These are phyloP conservation scores for Fusarium metavorans DNA, from an alignment of 2,329 filamentous ascomycete genomes.

Conservation along the genomic window DNA sequence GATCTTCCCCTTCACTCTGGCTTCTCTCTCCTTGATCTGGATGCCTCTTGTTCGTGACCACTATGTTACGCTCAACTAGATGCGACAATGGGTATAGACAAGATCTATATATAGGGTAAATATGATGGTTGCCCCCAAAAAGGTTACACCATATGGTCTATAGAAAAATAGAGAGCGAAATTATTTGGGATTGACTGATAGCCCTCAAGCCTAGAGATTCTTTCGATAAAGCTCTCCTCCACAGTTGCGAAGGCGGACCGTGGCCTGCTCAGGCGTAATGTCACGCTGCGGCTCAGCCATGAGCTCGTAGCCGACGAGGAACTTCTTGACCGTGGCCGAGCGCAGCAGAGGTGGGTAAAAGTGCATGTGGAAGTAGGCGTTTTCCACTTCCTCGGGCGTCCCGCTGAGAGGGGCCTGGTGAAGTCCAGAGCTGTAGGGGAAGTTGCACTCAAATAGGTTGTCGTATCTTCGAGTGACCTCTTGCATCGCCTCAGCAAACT, in stretches of 20 bases:
- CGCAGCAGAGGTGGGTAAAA: constrained; percentile 95
- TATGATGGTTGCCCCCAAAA: neutral
- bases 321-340: constrained; percentile 94
- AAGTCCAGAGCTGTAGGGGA: constrained; percentile 96
- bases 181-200: constrained; percentile 1
- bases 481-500: constrained; percentile 85
- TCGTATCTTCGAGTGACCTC: constrained; percentile 94
- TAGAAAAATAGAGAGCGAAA: constrained; percentile 26
- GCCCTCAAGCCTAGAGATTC: constrained; percentile 42
- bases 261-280: constrained; percentile 96
- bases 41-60: constrained; percentile 75
- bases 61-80: constrained; percentile 68
- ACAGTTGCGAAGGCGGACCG: constrained; percentile 79
- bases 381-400: constrained; percentile 84
- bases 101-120: neutral
- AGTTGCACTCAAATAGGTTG: constrained; percentile 96
- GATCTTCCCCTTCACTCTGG: constrained; percentile 66
- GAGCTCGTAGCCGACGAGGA: constrained; percentile 95
- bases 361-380: constrained; percentile 94
- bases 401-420: constrained; percentile 94
- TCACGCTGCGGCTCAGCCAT: constrained; percentile 98
- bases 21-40: constrained; percentile 66
- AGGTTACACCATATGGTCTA: neutral
- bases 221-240: constrained; percentile 88
- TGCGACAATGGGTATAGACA: neutral